phyloP scores from a whole-genome alignment of 1,284 basidiomycete genomes.

The Melampsora americana region DNA sequence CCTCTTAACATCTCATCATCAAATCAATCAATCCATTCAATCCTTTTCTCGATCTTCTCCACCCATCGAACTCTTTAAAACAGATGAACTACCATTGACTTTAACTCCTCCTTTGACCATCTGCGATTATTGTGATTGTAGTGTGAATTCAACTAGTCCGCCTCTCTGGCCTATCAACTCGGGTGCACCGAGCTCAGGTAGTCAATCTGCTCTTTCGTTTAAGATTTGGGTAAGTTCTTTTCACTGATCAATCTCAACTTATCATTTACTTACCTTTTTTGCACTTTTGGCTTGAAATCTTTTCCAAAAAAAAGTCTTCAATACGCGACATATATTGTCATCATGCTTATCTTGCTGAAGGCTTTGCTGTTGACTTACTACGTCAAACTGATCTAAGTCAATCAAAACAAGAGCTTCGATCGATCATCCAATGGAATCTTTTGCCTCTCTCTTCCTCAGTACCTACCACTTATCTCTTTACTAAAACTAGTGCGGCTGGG shows the following conservation, averaged over 20 bases:
- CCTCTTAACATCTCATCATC: not conserved
- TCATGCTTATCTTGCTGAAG: slow-evolving; percentile 42
- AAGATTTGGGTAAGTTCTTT: slow-evolving; percentile 31
- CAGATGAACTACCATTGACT: slow-evolving; percentile 15
- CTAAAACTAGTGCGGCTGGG: slow-evolving; percentile 40
- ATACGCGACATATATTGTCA: slow-evolving; percentile 42
- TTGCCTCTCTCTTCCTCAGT: not conserved
- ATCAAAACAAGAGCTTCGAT: not conserved
- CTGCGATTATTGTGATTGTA: slow-evolving; percentile 35
- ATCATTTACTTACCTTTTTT: not conserved
- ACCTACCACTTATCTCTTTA: slow-evolving; percentile 38
- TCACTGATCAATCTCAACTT: not conserved
- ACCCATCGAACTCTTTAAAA: not conserved
- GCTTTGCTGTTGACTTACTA: slow-evolving; percentile 28
- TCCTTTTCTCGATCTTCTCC: not conserved
- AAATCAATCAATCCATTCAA: not conserved
- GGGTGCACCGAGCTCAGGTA: not conserved
- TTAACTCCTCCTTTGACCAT: slow-evolving; percentile 8
- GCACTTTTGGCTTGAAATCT: not conserved
- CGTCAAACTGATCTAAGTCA: slow-evolving; percentile 3
- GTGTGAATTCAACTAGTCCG: slow-evolving; percentile 19
- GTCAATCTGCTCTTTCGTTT: not conserved
- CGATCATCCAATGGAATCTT: slow-evolving; percentile 35
- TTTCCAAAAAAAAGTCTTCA: slow-evolving; percentile 28
- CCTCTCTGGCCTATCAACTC: not conserved